Base-by-base conservation (phyloP, 257 asterid species). In the Perilla frutescens region DNA sequence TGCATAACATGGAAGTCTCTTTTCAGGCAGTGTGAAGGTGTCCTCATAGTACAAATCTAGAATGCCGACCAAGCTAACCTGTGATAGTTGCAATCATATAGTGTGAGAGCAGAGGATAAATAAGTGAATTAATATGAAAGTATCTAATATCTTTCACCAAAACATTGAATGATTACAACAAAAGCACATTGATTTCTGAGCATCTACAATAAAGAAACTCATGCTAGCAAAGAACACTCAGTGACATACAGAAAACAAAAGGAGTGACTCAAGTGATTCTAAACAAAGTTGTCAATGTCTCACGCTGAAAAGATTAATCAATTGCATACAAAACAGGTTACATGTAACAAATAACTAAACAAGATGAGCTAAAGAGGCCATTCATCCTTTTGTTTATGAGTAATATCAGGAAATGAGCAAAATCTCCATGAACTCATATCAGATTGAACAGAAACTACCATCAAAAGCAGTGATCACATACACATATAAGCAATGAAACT, bases 31-130 rank as follows among this genome's bases (percentile, higher is more conserved):
- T 58, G 98, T 88, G 84, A 83, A 93, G 54, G 79, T 81, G 84
- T 93, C 98, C 83, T 93, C 97, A 73, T 83, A 93, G 82, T 84
- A 93, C 89, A 91, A 87, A 80, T 93, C 97, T 54, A 93, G 88
- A 70, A 86, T 69, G 70, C 83, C 86, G 57, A 85, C 90, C 90
- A 93, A 86, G 76, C 80, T 70, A 82, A 84, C 93, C 98, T 93
- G 89, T 80, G 53, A 72, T 5, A 36, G 37, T 48, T 45, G 66
- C 62, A 71, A 66, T 47, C 53, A 43, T 51, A 70, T 62, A 68
- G 61, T 57, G 47, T 55, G 40, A 55, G 72, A 45, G n/a, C 65
- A 51, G 2, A 12, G 69, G 14, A 63, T 14, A 41, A 8, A 41
- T 39, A n/a, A 4, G 67, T 39, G 2, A 3, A 8, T 20, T 4